A percentile compares a stretch with the other conserved stretches of the same genome.
Conservation (phyloP, 2,329 filamentous ascomycete genomes). For the Hypoxylon sp. region DNA sequence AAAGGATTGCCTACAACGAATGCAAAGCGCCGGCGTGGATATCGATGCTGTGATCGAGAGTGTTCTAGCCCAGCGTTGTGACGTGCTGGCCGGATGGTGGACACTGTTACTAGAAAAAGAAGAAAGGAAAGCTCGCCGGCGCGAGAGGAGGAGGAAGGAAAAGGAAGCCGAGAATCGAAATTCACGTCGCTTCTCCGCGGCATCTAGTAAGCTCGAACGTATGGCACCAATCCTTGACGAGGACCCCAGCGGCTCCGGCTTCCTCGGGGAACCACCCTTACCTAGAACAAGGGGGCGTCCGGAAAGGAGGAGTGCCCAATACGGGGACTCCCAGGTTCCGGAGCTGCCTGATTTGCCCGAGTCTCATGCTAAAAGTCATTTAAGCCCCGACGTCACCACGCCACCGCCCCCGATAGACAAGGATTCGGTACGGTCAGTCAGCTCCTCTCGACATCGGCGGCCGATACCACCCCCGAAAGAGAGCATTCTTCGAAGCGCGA, state of each 20-base stretch:
- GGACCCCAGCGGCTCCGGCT: constrained; percentile 70
- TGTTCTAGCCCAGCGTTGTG: constrained; percentile 89
- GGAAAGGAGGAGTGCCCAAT: constrained; percentile 78
- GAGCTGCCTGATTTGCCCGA: constrained; percentile 85
- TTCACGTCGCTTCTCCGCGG: constrained; percentile 85
- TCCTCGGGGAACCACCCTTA: constrained; percentile 61
- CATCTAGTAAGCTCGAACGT: constrained; percentile 86
- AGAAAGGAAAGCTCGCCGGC: constrained; percentile 82
- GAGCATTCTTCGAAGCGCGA: constrained; percentile 72
- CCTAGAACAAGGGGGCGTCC: constrained; percentile 81
- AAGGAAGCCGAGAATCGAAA: constrained; percentile 84
- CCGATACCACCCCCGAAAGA: constrained; percentile 90
- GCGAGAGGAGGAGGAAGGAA: constrained; percentile 87
- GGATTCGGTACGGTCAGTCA: constrained; percentile 78
- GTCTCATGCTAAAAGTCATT: constrained; percentile 59
- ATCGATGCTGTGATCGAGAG: constrained; percentile 96
- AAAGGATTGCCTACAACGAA: constrained; percentile 90
- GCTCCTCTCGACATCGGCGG: constrained; percentile 80
- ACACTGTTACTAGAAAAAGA: constrained; percentile 94
- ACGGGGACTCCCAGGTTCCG: constrained; percentile 72
- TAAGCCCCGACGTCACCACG: constrained; percentile 59
- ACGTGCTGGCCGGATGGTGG: constrained; percentile 96
- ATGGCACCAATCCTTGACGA: constrained; percentile 82
- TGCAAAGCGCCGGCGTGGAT: constrained; percentile 93
- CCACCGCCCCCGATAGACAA: constrained; percentile 83